Percentiles rank a stretch among this genome's conserved stretches.
Conservation (phyloP, 2,329 filamentous ascomycete species). For the Decorospora gaudefroyi region DNA sequence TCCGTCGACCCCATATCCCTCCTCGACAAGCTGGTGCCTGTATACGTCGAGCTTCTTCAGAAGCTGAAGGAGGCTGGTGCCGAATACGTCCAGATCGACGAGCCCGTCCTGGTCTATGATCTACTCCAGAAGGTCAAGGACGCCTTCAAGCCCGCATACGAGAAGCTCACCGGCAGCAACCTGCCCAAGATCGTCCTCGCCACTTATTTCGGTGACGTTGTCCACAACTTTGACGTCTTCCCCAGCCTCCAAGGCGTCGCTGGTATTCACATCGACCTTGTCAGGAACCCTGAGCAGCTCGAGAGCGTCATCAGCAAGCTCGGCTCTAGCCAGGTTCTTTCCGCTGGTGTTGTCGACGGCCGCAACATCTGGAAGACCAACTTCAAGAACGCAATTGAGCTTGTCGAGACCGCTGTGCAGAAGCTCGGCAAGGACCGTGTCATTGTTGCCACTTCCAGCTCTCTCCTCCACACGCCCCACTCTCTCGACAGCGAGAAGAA, state of each 20-base stretch:
- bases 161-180: slow-evolving; percentile 80
- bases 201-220: slow-evolving; percentile 99
- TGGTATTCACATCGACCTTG: slow-evolving; percentile 91
- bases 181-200: slow-evolving; percentile 88
- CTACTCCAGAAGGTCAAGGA: slow-evolving; percentile 87
- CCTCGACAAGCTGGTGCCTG: slow-evolving; percentile 87
- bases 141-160: slow-evolving; percentile 97
- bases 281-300: slow-evolving; percentile 98
- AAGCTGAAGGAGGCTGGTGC: slow-evolving; percentile 96
- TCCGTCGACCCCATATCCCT: slow-evolving; percentile 90
- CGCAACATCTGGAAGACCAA: slow-evolving; percentile 99
- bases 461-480: slow-evolving; percentile 97
- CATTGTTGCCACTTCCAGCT: slow-evolving; percentile 94
- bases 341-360: slow-evolving; percentile 94
- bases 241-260: slow-evolving; percentile 73
- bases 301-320: slow-evolving; percentile 80
- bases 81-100: slow-evolving; percentile 96
- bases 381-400: slow-evolving; percentile 92
- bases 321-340: slow-evolving; percentile 86
- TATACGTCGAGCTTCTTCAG: slow-evolving; percentile 90
- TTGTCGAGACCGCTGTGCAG: slow-evolving; percentile 85
- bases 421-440: slow-evolving; percentile 97
- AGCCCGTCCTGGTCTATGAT: slow-evolving; percentile 95
- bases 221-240: slow-evolving; percentile 96
- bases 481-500: slow-evolving; percentile 99